phyloP scores from a whole-genome alignment of 768 basidiomycete species.

The Mrakia hoshinonis region DNA sequence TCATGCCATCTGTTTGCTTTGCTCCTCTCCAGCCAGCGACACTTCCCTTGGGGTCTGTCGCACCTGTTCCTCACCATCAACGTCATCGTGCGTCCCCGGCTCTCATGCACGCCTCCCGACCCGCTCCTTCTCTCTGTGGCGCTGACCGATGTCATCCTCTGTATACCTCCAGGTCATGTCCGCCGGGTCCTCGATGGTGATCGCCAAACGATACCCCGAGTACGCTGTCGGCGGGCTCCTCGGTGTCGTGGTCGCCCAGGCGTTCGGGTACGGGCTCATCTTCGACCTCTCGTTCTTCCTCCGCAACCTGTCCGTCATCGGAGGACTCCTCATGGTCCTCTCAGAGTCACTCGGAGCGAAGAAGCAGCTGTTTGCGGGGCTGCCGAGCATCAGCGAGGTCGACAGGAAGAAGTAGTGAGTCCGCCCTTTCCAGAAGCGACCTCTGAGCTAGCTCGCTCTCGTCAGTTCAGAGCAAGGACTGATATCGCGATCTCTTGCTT shows the following conservation, averaged over 20 bases:
- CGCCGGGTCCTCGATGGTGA: slow-evolving; percentile 69
- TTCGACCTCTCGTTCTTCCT: slow-evolving; percentile 99
- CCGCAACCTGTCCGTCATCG: slow-evolving; percentile 93
- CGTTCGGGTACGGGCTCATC: slow-evolving; percentile 93
- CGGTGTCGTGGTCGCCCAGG: slow-evolving; percentile 83
- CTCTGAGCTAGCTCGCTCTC: no score
- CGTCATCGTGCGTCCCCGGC: slow-evolving; percentile 60
- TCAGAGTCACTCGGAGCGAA: slow-evolving; percentile 85
- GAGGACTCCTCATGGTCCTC: slow-evolving; percentile 98
- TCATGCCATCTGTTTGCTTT: background rate
- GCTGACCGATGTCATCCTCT: background rate
- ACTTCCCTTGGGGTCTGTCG: slow-evolving; percentile 91
- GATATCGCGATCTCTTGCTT: background rate
- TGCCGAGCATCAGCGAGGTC: slow-evolving; percentile 81
- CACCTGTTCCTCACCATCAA: slow-evolving; percentile 87
- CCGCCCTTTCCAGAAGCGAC: no score
- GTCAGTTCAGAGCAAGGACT: background rate
- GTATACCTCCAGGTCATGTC: slow-evolving; percentile 65
- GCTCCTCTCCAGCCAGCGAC: slow-evolving; percentile 60
- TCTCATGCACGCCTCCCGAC: background rate
- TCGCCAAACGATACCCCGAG: slow-evolving; percentile 78
- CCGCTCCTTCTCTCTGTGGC: background rate
- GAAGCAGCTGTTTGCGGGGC: slow-evolving; percentile 80
- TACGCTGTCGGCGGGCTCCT: slow-evolving; percentile 83
- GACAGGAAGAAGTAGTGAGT: slow-evolving; percentile 97